phyloP scores from a whole-genome alignment of 75 land plant species.

The Isoetes taiwanensis region DNA sequence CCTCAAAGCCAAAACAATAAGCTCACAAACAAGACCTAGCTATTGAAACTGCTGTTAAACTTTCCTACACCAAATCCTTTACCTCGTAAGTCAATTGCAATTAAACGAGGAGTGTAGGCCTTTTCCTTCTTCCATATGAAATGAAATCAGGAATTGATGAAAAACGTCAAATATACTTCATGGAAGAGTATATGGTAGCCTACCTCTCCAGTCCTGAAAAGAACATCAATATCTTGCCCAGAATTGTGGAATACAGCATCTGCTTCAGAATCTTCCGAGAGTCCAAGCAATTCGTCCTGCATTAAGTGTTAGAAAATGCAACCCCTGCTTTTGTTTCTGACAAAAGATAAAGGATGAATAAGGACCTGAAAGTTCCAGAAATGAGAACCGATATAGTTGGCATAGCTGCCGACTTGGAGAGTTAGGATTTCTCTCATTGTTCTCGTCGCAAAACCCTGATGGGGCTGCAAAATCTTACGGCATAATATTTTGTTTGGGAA shows the following conservation, averaged over 20 bases:
- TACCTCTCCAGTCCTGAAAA: conserved; percentile 83
- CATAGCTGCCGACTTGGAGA: conserved; percentile 75
- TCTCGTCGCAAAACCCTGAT: too few species aligned
- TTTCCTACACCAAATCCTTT: background rate
- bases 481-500: too few species aligned
- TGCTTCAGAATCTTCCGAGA: conserved; percentile 35
- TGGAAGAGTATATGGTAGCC: conserved; percentile 29
- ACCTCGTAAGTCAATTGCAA: conserved; percentile 74
- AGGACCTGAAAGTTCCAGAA: conserved; percentile 97
- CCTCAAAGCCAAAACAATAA: background rate
- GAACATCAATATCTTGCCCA: conserved; percentile 57
- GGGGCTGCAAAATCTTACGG: too few species aligned
- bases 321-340: background rate
- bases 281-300: conserved; percentile 89
- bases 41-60: background rate
- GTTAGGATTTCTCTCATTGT: conserved; percentile 84
- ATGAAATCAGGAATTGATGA: background rate
- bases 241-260: conserved; percentile 36
- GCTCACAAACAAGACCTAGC: background rate
- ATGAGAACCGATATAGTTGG: conserved; percentile 84
- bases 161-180: background rate
- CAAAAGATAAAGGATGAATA: background rate
- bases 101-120: conserved; percentile 72
- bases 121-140: conserved; percentile 40
- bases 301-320: conserved; percentile 7